Conservation (phyloP, 768 basidiomycete genomes). For the Xanthoconium purpureum region DNA sequence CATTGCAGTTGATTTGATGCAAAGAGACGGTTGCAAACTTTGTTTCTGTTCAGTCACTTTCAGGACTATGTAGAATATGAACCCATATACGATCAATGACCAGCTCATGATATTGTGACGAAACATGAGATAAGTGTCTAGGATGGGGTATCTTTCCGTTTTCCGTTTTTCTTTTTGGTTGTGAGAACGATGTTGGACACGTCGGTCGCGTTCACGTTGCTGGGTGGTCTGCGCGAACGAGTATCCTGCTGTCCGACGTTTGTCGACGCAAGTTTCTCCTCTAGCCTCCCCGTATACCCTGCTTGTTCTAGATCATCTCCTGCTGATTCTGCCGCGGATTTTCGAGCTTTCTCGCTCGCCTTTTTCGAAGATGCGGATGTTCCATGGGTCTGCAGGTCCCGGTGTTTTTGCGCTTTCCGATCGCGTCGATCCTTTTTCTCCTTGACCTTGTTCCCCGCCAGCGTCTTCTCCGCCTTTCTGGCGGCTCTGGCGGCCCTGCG, state of each 20-base stretch:
- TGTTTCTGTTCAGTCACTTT: slow-evolving; percentile 13
- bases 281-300: not conserved
- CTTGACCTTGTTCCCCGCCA: not conserved
- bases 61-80: slow-evolving; percentile 30
- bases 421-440: not conserved
- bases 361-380: not conserved
- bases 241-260: slow-evolving; percentile 3
- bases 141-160: slow-evolving; percentile 18
- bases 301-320: not conserved
- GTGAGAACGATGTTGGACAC: not conserved
- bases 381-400: not conserved
- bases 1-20: slow-evolving; percentile 7
- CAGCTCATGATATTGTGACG: slow-evolving; percentile 1
- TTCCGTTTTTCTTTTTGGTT: slow-evolving; percentile 23
- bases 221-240: not conserved
- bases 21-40: slow-evolving; percentile 6
- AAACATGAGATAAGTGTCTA: slow-evolving; percentile 3
- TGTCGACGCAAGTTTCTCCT: not conserved
- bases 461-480: slow-evolving; percentile 8
- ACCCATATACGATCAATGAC: slow-evolving; percentile 8
- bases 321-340: slow-evolving; percentile 6
- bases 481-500: slow-evolving; percentile 16
- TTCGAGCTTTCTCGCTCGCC: slow-evolving; percentile 7
- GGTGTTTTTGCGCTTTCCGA: not conserved
- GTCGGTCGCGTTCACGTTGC: not conserved